Evolutionary conservation across 2,329 filamentous ascomycete genomes (phyloP).

Genomic region (Dactylellina drechsleri): DNA sequence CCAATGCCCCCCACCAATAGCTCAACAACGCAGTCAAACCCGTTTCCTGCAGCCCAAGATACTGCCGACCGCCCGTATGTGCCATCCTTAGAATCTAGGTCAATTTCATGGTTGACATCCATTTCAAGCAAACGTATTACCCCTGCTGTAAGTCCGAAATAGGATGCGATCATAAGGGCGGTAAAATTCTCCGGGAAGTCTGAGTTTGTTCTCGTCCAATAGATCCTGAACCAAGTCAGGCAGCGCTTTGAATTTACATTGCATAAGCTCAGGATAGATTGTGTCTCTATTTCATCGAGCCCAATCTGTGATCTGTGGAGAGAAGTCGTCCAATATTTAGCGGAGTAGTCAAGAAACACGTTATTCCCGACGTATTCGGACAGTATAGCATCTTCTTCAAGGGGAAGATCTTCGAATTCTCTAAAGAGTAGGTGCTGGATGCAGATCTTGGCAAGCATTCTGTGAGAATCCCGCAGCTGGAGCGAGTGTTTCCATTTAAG

Average conservation of each 20-base stretch:
- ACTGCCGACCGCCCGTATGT: slow-evolving; percentile 17
- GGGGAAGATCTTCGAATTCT: slow-evolving; percentile 3
- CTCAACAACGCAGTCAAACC: background rate
- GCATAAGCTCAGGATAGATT: slow-evolving; percentile 5
- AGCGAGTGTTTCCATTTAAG: slow-evolving; percentile 25
- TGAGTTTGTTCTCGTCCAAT: slow-evolving; percentile 13
- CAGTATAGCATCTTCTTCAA: background rate
- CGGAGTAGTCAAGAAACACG: slow-evolving; percentile 22
- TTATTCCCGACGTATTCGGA: background rate
- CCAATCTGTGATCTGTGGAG: background rate
- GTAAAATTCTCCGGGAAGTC: slow-evolving; percentile 4
- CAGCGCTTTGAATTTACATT: slow-evolving; percentile 10
- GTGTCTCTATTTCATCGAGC: background rate
- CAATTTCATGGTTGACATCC: too few relatives aligned
- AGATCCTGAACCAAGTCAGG: slow-evolving; percentile 16
- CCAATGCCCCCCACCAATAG: slow-evolving; percentile 1
- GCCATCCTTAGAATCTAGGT: background rate
- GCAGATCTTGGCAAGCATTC: slow-evolving; percentile 6
- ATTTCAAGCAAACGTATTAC: slow-evolving; percentile 2
- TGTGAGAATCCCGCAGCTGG: slow-evolving; percentile 19
- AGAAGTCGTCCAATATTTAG: slow-evolving; percentile 13
- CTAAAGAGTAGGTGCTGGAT: slow-evolving; percentile 9
- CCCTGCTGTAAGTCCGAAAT: slow-evolving; percentile 13
- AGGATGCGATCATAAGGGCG: slow-evolving; percentile 15
- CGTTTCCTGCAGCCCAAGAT: slow-evolving; percentile 24